Base-by-base conservation (phyloP, 1,139 yeast genomes). In the Sugiyamaella sp. region DNA sequence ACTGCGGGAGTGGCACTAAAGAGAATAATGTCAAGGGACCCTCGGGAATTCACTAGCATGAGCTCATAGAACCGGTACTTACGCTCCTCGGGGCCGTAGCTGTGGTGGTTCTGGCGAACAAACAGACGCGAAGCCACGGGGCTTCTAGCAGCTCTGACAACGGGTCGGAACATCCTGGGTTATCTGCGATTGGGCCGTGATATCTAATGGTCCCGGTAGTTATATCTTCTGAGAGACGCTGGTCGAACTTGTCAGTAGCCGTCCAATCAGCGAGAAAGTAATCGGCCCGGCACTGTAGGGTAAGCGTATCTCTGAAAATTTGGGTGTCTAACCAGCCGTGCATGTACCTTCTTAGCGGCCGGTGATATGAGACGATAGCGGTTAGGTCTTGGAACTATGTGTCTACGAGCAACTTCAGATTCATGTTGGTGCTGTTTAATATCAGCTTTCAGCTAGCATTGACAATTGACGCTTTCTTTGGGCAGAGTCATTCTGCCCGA, bases 1-100 rank as follows among this genome's bases (percentile, higher is more conserved):
- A n/a, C n/a, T n/a, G n/a, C n/a, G n/a, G n/a, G n/a, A n/a, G n/a
- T n/a, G n/a, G n/a, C n/a, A n/a, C n/a, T n/a, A n/a, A n/a, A n/a
- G n/a, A n/a, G n/a, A n/a, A n/a, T n/a, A n/a, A n/a, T n/a, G n/a
- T n/a, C n/a, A n/a, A n/a, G n/a, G n/a, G n/a, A n/a, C n/a, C n/a
- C n/a, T n/a, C n/a, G n/a, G n/a, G n/a, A n/a, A n/a, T n/a, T n/a
- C n/a, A n/a, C n/a, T n/a, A n/a, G n/a, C n/a, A n/a, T 10, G 29
- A 24, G 29, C 29, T 6, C 5, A 6, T 29, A 12, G 35, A 12
- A 4, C 14, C 35, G 35, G 14, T 29, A 49, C 51, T 48, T 48
- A 50, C 54, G 43, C 46, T 46, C 55, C 55, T 55, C 63, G 24
- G 63, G 60, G 14, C 63, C 63, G 38, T 58, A 56, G 19, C 41